Percentiles rank a stretch among this genome's conserved stretches.
Evolutionary conservation across 78 protist genomes (phyloP).

Genomic region (Protostelium mycophagum): DNA sequence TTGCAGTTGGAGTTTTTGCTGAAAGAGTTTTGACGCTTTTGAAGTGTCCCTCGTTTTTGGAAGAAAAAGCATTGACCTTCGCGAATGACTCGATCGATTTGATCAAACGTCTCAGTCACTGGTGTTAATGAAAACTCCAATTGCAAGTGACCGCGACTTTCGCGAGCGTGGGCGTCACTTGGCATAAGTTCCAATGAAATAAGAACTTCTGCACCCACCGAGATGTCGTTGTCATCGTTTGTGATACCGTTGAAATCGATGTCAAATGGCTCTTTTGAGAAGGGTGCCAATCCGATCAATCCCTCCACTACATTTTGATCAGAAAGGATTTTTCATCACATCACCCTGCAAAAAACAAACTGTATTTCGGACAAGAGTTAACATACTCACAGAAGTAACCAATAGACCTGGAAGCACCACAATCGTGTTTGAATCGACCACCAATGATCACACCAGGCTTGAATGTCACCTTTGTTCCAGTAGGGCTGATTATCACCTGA

Average conservation of each 20-base stretch:
- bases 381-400: conserved; percentile 25
- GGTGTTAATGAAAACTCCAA: too few species aligned
- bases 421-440: conserved; percentile 48
- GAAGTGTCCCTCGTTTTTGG: too few species aligned
- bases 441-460: conserved; percentile 59
- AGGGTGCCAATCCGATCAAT: conserved; percentile 80
- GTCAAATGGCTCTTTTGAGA: conserved; percentile 67
- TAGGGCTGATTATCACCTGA: conserved; percentile 35
- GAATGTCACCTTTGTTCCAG: conserved; percentile 44
- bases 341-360: too few species aligned
- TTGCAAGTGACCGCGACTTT: too few species aligned
- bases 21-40: too few species aligned
- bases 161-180: background rate
- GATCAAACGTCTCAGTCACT: too few species aligned
- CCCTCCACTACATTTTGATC: conserved; percentile 63
- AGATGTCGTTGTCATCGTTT: conserved; percentile 70
- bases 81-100: too few species aligned
- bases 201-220: conserved; percentile 32
- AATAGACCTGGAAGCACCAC: conserved; percentile 34
- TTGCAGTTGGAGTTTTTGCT: too few species aligned
- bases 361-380: background rate
- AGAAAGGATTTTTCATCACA: too few species aligned
- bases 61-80: too few species aligned
- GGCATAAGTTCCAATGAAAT: background rate
- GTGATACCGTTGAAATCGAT: conserved; percentile 82